Conservation (phyloP, 2,329 filamentous ascomycete genomes). For the Phaeomoniella chlamydospora region DNA sequence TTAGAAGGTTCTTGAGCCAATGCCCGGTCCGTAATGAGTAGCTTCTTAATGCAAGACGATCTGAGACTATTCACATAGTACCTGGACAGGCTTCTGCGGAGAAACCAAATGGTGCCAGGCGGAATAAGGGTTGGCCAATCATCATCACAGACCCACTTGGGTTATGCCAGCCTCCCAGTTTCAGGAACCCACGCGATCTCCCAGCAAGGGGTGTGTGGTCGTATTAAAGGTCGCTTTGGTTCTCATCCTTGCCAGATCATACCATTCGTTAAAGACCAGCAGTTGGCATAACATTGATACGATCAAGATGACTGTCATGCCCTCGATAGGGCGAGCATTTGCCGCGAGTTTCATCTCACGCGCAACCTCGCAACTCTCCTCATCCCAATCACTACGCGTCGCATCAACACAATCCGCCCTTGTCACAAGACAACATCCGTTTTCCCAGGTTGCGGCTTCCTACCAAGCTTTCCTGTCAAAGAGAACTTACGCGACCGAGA, state of each 20-base stretch:
- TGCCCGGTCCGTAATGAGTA: too few relatives aligned
- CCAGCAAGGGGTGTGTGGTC: background rate
- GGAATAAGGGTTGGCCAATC: too few relatives aligned
- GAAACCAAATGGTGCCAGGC: too few relatives aligned
- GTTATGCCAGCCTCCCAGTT: background rate
- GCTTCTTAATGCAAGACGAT: too few relatives aligned
- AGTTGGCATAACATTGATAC: background rate
- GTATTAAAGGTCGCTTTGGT: too few relatives aligned
- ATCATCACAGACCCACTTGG: too few relatives aligned
- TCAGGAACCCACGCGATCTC: background rate
- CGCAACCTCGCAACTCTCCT: background rate
- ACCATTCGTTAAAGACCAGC: too few relatives aligned
- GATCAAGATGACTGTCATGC: background rate
- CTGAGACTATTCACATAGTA: too few relatives aligned
- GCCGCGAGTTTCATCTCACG: background rate
- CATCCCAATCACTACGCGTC: background rate
- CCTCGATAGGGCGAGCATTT: background rate
- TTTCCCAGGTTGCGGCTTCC: background rate
- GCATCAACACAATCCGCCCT: background rate
- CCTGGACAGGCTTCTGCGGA: too few relatives aligned
- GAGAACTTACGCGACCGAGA: conserved; percentile 3
- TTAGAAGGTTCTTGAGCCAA: too few relatives aligned
- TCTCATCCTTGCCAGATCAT: background rate
- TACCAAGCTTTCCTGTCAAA: background rate
- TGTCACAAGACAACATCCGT: background rate